Base-by-base conservation (phyloP, 1,139 yeast species). In the Saccharomyces hybrid region DNA sequence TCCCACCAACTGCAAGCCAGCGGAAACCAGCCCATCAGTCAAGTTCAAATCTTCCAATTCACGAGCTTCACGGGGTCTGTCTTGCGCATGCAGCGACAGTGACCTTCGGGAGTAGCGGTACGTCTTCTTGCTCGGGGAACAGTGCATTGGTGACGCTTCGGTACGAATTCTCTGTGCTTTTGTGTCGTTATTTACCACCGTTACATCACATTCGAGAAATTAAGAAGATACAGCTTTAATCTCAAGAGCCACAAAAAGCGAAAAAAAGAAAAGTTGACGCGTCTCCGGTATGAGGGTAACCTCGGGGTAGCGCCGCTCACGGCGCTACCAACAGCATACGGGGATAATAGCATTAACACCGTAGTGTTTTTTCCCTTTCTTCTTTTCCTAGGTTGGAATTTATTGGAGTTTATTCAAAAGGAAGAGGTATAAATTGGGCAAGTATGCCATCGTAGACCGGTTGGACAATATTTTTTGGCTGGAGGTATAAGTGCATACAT, bases 1-100 rank as follows among this genome's bases (percentile, higher is more conserved):
- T 1, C 54, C 54, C 5, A 32, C 56, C 30, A 51, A 47, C 32
- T 28, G 44, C 26, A 51, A 41, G 2, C 54, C 54, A 14, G 48
- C 20, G 25, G 54, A 23, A 14, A 52, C 52, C 2, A 50, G 46
- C 27, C 50, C 52, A 50, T 44, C 34, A 34, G 14, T 47, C 11
- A 38, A 38, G 8, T 38, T 38, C 42, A 38, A 38, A 7, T 38
- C 42, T 14, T 38, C 23, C 42, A 38, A 8, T 38, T 38, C 5
- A 38, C 42, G 42, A 16, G 42, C 25, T 11, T 38, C 13, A 4
- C 42, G 2, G 25, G 42, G 13, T 8, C 42, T 38, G 6, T 38
- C 42, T 38, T 4, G 23, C 42, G 42, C 42, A 5, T 38, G 42
- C 42, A 38, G 25, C 13, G 42, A 38, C 25, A 38, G 42, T 11